A percentile compares a stretch with the other conserved stretches of the same genome.
These are phyloP conservation scores for Oryza nivara DNA, from an alignment of 176 grass and related monocot species.

Conservation along the genomic window DNA sequence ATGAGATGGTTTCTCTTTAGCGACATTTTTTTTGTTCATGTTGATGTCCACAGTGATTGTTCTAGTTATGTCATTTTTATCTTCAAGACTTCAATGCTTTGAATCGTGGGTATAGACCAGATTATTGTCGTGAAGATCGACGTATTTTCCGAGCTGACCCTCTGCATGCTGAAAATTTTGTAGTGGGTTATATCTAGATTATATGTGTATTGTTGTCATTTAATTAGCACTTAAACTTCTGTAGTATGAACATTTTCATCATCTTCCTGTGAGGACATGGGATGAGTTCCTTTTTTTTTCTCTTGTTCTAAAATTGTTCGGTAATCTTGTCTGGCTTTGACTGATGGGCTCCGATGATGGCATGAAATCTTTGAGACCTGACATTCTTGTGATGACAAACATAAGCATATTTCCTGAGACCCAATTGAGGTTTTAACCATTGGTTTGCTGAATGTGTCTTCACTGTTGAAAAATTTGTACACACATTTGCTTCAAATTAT, in stretches of 20 bases:
- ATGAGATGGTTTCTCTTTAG: not conserved
- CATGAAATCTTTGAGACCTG: slow-evolving; percentile 52
- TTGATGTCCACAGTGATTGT: not conserved
- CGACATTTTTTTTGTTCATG: not conserved
- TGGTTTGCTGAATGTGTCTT: not conserved
- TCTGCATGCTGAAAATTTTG: no score
- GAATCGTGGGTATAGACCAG: not conserved
- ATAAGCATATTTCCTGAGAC: slow-evolving; percentile 38
- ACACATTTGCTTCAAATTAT: not conserved
- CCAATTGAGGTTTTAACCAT: not conserved
- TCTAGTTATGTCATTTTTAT: not conserved
- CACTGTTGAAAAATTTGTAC: not conserved
- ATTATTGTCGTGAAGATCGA: not conserved
- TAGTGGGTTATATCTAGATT: not conserved
- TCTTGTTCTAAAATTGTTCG: not conserved
- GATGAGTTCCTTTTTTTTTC: not conserved
- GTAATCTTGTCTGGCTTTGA: not conserved
- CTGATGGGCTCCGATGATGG: slow-evolving; percentile 17
- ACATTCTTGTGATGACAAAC: slow-evolving; percentile 36
- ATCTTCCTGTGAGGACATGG: not conserved
- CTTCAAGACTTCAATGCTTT: not conserved
- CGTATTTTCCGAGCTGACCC: no score
- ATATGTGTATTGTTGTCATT: not conserved
- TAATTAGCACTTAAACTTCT: not conserved
- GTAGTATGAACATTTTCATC: not conserved